Conservation (phyloP, 2,329 filamentous ascomycete species). For the Diplodia mutila region DNA sequence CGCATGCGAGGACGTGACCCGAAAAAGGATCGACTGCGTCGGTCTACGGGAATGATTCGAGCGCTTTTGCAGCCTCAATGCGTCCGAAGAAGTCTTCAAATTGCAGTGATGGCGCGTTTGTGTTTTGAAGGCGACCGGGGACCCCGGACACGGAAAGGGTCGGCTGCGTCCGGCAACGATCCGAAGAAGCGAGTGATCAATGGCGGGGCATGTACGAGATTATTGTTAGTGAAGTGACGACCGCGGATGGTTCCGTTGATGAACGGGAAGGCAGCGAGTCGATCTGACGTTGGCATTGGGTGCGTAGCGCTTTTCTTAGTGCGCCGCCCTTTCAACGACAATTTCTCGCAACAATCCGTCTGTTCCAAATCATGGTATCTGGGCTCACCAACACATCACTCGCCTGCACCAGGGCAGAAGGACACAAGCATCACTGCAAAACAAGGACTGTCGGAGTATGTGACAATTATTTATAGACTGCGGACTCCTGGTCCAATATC, state of each 20-base stretch:
- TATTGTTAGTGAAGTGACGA: neutral
- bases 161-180: neutral
- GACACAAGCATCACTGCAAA: neutral
- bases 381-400: neutral
- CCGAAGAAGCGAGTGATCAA: neutral
- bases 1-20: neutral
- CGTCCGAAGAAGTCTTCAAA: no score
- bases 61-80: no score
- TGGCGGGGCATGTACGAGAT: neutral
- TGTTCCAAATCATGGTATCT: no score
- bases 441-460: neutral
- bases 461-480: slow-evolving; percentile 8
- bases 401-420: neutral
- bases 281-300: neutral
- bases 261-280: no score
- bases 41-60: no score
- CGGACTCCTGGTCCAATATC: slow-evolving; percentile 20
- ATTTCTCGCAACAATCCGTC: no score
- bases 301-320: neutral
- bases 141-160: neutral
- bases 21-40: neutral
- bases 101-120: neutral
- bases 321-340: neutral
- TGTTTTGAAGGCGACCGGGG: neutral
- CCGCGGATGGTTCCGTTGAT: neutral